Evolutionary conservation across 1,284 basidiomycete species (phyloP), one percentile per base, ranked within the genome.

Genomic region (Kalmanozyma brasiliensis): DNA sequence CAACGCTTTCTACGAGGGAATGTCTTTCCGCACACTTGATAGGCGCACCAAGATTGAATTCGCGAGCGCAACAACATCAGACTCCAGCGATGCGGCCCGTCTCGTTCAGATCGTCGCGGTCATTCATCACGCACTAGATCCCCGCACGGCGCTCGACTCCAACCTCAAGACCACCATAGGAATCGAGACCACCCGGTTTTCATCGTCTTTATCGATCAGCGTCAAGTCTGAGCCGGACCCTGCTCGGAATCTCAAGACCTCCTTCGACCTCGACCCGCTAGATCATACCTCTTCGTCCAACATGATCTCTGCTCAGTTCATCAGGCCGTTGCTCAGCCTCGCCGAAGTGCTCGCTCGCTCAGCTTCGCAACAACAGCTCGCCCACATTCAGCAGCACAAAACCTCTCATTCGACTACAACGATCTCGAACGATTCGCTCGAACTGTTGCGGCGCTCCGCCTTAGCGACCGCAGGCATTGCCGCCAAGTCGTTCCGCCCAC

Each of bases 241-340:
- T 1, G 14, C 13, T 17, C 11, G n/a, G 10, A 23, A 36, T n/a
- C 43, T 66, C 49, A 66, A 52, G 26, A 49, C 49, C 2, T 52
- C 64, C 2, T 66, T 66, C 34, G 64, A 66, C 34, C 57, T 66
- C 8, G 64, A 66, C 30, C 52, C 52, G 11, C 49, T 66, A 13
- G 52, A 57, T 23, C 62, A 59, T 16, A 41, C 62, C 8, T 33
- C 62, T 16, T 14, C 35, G 16, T 22, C 62, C n/a, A 51, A 45
- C 16, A 23, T 63, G 42, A 24, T 52, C n/a, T 56, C 60, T 2
- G 14, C 48, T 9, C 52, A 56, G 23, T 56, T 56, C 17, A 23
- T 63, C n/a, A 38, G 48, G 10, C 60, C 58, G 10, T 30, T 61
- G 17, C 51, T 63, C 29, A 24, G 34, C 3, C 60, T 52, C 20